Base-by-base conservation (phyloP, 495 filamentous ascomycete species). In the Aspergillus bridgeri region DNA sequence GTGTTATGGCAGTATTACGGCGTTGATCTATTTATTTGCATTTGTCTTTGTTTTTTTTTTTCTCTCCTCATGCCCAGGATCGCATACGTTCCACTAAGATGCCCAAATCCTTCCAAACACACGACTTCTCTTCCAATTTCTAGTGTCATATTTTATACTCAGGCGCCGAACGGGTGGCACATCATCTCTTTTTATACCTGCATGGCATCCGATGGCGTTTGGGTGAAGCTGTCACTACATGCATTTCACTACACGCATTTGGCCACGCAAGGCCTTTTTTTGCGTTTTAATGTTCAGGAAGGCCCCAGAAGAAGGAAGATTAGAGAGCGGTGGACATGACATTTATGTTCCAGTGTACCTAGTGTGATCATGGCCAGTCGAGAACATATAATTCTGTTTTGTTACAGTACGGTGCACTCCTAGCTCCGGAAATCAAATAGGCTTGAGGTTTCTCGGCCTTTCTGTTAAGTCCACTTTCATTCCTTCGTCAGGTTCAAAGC, bases 191-290 rank as follows among this genome's bases (percentile, higher is more conserved):
- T 1, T 21, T 57, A 15, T 53, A 43, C 18, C 22, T 42, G 51
- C 51, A 25, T 48, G 22, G 53, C 53, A 55, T 55, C 25, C n/a
- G n/a, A 21, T 25, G 29, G 53, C 43, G 23, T 44, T 56, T 56
- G 44, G 53, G 44, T 25, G 33, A 43, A 23, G 27, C 21, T 53
- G 19, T 53, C 38, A 19, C 51, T 43, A 15, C 6, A 9, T 7
- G 20, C 15, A 13, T 24, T 2, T 50, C 20, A 25, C 48, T 50
- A 23, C 17, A 21, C 24, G 48, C 45, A 47, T 47, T 18, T 23
- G 22, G n/a, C n/a, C 21, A 23, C 29, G 48, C 21, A 50, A 24
- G 48, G 21, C 21, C 20, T 50, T 24, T 33, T 33, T 47, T 47
- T 21, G 45, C 45, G 7, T 6, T 15, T 21, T 20, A 47, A 47